phyloP scores from a whole-genome alignment of 2,329 filamentous ascomycete genomes.

The Davidsoniella neocaledoniae region DNA sequence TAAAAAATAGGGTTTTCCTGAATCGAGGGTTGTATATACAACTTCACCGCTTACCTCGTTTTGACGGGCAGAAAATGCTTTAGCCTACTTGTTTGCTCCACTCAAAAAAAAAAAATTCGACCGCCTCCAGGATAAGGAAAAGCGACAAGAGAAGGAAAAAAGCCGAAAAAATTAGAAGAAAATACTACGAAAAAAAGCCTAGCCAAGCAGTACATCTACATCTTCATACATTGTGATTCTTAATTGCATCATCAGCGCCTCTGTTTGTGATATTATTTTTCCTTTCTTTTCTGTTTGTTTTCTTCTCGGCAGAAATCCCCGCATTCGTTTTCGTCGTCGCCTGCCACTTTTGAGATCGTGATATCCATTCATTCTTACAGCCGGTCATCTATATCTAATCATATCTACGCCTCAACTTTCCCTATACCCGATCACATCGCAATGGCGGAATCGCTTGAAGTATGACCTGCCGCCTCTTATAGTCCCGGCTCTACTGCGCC shows the following conservation, averaged over 20 bases:
- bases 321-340: neutral
- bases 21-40: neutral
- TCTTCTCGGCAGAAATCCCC: neutral
- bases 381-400: neutral
- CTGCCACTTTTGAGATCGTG: neutral
- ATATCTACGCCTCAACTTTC: neutral
- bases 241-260: neutral
- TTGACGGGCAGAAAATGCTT: conserved; percentile 8
- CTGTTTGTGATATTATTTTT: neutral
- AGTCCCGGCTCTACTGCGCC: neutral
- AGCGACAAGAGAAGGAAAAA: conserved; percentile 12
- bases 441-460: conserved; percentile 18
- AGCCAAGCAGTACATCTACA: no score
- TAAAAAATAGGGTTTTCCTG: neutral
- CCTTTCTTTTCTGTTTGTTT: neutral
- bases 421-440: neutral
- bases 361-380: no score
- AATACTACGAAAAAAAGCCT: neutral
- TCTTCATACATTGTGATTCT: neutral
- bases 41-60: neutral
- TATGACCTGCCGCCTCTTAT: conserved; percentile 11
- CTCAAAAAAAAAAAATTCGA: conserved; percentile 11
- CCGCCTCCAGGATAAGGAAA: neutral
- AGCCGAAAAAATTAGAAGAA: conserved; percentile 9
- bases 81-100: conserved; percentile 8